A percentile compares a stretch with the other conserved stretches of the same genome.
These are phyloP conservation scores for Trichoderma orchidacearum DNA, from an alignment of 495 filamentous ascomycete species.

Conservation along the genomic window DNA sequence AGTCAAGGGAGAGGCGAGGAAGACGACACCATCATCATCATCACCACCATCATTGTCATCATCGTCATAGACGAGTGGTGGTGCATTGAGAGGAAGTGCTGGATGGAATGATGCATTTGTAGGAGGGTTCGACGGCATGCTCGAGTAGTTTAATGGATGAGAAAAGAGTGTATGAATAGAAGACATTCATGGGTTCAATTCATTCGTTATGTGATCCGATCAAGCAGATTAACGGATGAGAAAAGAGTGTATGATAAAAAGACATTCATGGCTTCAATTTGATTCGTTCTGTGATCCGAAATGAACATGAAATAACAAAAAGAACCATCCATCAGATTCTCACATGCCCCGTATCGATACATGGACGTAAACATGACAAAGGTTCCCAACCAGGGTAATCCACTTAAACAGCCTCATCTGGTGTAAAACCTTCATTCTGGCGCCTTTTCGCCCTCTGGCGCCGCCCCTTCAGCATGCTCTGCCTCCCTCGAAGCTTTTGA, in stretches of 20 bases:
- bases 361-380: too few relatives aligned
- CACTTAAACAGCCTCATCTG: not conserved
- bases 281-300: not conserved
- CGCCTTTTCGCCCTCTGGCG: not conserved
- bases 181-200: too few relatives aligned
- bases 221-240: too few relatives aligned
- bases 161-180: too few relatives aligned
- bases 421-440: not conserved
- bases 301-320: not conserved
- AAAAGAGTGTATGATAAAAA: too few relatives aligned
- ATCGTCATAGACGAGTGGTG: not conserved
- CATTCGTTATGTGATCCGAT: too few relatives aligned
- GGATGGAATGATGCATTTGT: too few relatives aligned
- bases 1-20: not conserved
- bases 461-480: not conserved
- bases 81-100: not conserved
- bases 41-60: not conserved
- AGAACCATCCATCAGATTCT: not conserved
- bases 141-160: too few relatives aligned
- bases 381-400: too few relatives aligned
- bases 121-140: too few relatives aligned
- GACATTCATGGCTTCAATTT: not conserved
- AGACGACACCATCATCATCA: not conserved
- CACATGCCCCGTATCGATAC: too few relatives aligned
- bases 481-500: not conserved